Evolutionary conservation across 257 asterid species (phyloP), one percentile per base, ranked within the genome.

Genomic region (Dorcoceras hygrometricum): DNA sequence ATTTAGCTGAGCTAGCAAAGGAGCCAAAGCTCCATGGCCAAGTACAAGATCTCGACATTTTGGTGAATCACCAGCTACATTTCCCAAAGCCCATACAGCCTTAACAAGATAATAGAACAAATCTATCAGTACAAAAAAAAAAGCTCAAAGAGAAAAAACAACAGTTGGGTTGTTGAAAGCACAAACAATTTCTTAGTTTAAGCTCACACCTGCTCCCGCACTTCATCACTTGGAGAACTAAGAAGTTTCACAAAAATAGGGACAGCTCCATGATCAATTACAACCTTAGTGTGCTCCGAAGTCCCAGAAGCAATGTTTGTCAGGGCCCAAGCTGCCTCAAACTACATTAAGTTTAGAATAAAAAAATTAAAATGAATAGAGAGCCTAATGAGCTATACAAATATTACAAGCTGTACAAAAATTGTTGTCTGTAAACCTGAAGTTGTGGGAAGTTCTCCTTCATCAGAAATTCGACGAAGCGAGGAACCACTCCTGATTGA

Each of bases 191-290:
- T 32, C 14, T 32, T 19, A 5, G 4, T 27, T 3, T 9, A 28
- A 3, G 26, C 22, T 55, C 2, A 9, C 60, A 71, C 76, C 73
- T 76, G 73, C 66, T 76, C 77, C 16, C 68, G 57, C 8, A 63
- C 67, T 29, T 76, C 67, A 36, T 65, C 64, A 59, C 50, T 65
- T 5, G 76, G 65, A 10, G 78, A 73, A 36, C 64, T 23, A 23
- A 75, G 72, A 65, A 77, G 76, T 54, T 73, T 62, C 31, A 71
- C 80, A 27, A 76, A 62, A 43, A 55, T 25, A 50, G 74, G 77
- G 67, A 71, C 73, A 1, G 72, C 75, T 25, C 75, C 81, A 29
- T 22, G 46, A 23, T 73, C 69, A 34, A 73, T 63, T 50, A 68
- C 67, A 22, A 68, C 67, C 66, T 72, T 48, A 39, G 75, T 50